A percentile compares a stretch with the other conserved stretches of the same genome.
These are phyloP conservation scores for Chionographis japonica DNA, from an alignment of 106 monocot species.

Conservation along the genomic window DNA sequence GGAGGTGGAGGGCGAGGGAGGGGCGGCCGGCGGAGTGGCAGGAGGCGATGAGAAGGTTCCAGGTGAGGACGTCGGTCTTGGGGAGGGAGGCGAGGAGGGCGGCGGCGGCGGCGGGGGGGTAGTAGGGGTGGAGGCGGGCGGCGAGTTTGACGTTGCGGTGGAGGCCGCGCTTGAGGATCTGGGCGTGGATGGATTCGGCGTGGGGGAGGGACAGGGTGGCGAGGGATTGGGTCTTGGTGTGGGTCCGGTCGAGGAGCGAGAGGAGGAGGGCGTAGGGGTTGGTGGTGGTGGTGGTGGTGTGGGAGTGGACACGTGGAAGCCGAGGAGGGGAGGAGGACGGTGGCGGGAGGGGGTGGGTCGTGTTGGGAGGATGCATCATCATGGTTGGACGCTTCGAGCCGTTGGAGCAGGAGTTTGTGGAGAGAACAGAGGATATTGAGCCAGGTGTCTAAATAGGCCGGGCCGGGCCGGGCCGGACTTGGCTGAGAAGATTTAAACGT, in stretches of 20 bases:
- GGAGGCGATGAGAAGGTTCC: constrained; percentile 4
- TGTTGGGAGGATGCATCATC: no score
- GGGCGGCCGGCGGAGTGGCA: background rate
- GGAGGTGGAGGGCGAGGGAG: constrained; percentile 6
- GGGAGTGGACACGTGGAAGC: background rate
- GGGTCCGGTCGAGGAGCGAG: constrained; percentile 6
- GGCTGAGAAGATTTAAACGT: no score
- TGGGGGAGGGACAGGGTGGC: constrained; percentile 1
- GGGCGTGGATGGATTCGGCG: constrained; percentile 16
- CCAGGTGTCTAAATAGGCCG: no score
- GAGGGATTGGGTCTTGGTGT: background rate
- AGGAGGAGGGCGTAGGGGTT: background rate
- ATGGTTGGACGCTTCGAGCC: no score
- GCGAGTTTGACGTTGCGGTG: constrained; percentile 15
- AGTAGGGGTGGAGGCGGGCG: constrained; percentile 13
- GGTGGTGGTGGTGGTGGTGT: no score
- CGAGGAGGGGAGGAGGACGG: background rate
- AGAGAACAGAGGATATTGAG: no score
- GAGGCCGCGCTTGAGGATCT: constrained; percentile 21
- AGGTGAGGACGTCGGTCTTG: background rate
- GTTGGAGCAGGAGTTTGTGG: no score
- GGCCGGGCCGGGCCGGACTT: no score
- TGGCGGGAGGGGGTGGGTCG: no score
- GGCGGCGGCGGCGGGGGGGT: constrained; percentile 1
- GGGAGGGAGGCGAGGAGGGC: constrained; percentile 9